Conservation (phyloP, 2,329 filamentous ascomycete genomes). For the Cercospora sp. region DNA sequence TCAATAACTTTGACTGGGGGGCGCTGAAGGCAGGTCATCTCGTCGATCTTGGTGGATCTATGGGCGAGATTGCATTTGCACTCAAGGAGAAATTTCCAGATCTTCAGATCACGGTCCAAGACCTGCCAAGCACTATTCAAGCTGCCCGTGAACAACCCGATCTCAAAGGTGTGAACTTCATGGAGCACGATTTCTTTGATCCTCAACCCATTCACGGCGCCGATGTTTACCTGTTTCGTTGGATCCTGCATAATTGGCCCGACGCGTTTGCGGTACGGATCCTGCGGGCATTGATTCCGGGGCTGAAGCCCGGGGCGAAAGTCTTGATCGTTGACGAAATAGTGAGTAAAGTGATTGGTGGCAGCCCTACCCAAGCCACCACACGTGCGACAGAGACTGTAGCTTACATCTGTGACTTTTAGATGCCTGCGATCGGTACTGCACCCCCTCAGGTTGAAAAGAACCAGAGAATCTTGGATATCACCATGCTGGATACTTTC, state of each 20-base stretch:
- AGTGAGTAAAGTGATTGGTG: too few relatives aligned
- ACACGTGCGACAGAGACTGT: too few relatives aligned
- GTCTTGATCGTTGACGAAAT: neutral
- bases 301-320: neutral
- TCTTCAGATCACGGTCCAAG: neutral
- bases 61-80: neutral
- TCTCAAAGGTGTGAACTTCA: neutral
- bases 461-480: neutral
- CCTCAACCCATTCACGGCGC: neutral
- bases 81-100: neutral
- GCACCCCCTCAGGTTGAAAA: neutral
- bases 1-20: neutral
- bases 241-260: neutral
- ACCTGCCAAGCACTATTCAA: neutral
- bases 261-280: neutral
- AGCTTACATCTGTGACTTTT: too few relatives aligned
- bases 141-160: neutral
- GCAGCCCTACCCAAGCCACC: too few relatives aligned
- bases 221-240: neutral
- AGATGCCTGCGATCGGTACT: neutral
- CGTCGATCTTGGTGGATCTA: neutral
- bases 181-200: neutral
- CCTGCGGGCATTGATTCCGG: neutral
- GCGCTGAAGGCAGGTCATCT: neutral
- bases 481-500: neutral